Evolutionary conservation across 495 filamentous ascomycete species (phyloP).

Genomic region (Rostrohypoxylon terebratum): DNA sequence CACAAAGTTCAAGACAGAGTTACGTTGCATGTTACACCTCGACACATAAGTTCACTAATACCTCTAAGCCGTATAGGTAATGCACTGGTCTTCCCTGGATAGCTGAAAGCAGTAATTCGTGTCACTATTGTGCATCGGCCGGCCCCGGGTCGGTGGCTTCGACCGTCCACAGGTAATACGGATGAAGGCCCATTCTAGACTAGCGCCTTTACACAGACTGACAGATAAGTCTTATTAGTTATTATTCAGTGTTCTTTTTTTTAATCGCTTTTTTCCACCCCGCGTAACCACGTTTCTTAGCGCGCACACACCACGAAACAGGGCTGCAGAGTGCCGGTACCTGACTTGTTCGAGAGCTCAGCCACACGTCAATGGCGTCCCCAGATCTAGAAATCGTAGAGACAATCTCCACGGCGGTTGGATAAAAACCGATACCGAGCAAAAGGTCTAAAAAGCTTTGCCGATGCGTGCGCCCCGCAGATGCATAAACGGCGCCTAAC

Average conservation of each 20-base stretch:
- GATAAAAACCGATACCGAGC: not conserved
- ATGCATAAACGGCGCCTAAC: not conserved
- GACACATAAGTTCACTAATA: not conserved
- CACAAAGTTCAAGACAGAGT: conserved; percentile 36
- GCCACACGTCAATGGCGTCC: conserved; percentile 3
- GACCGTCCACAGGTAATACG: not conserved
- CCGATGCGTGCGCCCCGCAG: not conserved
- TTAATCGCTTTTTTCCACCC: conserved; percentile 7
- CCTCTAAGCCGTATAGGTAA: not conserved
- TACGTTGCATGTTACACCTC: conserved; percentile 33
- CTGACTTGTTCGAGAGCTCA: not conserved
- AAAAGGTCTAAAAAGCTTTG: not conserved
- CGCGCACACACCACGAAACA: not conserved
- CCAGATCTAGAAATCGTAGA: conserved; percentile 5
- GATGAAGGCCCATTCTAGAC: conserved; percentile 1
- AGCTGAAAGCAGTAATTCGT: conserved; percentile 1
- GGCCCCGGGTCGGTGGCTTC: conserved; percentile 23
- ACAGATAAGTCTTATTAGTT: not conserved
- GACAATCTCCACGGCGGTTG: not conserved
- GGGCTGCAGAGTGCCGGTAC: not conserved
- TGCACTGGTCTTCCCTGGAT: not conserved
- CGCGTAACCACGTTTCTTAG: conserved; percentile 12
- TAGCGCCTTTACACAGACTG: conserved; percentile 14
- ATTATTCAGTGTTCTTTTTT: not conserved
- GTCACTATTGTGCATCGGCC: conserved; percentile 11